Conservation (phyloP, 139 green algal genomes). For the Prasinococcaceae sp. region DNA sequence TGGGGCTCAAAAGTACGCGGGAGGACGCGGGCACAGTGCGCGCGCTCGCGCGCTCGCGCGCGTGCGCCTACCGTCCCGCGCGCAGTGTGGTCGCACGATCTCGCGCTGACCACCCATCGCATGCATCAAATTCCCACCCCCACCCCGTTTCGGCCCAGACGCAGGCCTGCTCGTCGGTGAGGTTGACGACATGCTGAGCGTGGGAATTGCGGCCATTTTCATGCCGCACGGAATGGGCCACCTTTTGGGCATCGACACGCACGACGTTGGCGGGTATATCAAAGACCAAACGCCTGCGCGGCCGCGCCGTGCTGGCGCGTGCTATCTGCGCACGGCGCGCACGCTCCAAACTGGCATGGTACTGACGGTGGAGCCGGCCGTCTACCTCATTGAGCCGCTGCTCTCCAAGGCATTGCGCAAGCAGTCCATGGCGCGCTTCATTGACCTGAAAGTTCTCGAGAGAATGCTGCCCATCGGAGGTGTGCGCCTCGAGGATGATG, state of each 20-base stretch:
- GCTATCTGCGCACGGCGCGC: constrained; percentile 20
- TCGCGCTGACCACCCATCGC: no score
- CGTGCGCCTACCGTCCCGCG: no score
- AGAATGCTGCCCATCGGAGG: constrained; percentile 13
- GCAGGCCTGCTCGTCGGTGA: constrained; percentile 35
- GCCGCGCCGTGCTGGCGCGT: no score
- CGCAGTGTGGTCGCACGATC: no score
- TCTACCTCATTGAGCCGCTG: constrained; percentile 71
- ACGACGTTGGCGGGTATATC: constrained; percentile 80
- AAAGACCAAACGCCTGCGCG: constrained; percentile 10
- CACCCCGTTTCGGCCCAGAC: no score
- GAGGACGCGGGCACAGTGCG: no score
- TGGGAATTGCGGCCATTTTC: constrained; percentile 64
- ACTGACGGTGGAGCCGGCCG: constrained; percentile 73
- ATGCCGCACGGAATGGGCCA: constrained; percentile 89
- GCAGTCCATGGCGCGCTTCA: constrained; percentile 15
- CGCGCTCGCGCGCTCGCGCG: no score
- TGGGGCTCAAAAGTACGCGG: no score
- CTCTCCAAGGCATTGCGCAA: constrained; percentile 36
- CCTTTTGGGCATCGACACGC: constrained; percentile 74
- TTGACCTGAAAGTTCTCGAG: constrained; percentile 11
- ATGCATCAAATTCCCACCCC: no score
- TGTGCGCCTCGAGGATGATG: constrained; percentile 77
- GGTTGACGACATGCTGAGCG: constrained; percentile 52
- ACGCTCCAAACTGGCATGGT: constrained; percentile 58